These are phyloP conservation scores for Aspergillus indologenus DNA, from an alignment of 495 filamentous ascomycete genomes.

Conservation along the genomic window DNA sequence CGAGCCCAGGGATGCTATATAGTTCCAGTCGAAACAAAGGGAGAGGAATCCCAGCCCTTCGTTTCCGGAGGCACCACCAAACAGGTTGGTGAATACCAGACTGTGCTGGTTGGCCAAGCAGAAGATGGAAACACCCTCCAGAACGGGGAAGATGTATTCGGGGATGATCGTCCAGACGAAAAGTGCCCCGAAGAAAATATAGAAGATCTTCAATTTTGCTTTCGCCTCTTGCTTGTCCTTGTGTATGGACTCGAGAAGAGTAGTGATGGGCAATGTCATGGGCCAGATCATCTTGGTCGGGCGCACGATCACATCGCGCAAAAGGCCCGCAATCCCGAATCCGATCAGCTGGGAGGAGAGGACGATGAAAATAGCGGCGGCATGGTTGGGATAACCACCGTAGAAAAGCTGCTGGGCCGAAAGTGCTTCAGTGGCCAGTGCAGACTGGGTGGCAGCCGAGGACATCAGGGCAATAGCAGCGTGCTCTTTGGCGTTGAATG, in stretches of 20 bases:
- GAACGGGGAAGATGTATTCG: constrained; percentile 7
- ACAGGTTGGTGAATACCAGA: constrained; percentile 4
- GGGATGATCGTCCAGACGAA: constrained; percentile 6
- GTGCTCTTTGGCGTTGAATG: constrained; percentile 4
- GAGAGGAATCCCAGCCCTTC: constrained; percentile 3
- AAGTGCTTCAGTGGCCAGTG: constrained; percentile 2
- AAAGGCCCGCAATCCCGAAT: constrained; percentile 3
- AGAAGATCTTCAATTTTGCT: not conserved
- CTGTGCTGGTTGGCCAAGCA: constrained; percentile 6
- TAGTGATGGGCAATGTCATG: constrained; percentile 2
- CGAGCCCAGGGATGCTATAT: constrained; percentile 3
- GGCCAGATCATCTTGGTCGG: constrained; percentile 8
- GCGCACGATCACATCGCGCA: constrained; percentile 4
- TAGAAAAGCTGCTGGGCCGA: constrained; percentile 6
- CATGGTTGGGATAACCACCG: constrained; percentile 4
- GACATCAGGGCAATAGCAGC: constrained; percentile 3
- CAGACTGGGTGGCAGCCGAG: constrained; percentile 2
- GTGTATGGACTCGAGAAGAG: constrained; percentile 4
- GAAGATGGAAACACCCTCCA: constrained; percentile 5
- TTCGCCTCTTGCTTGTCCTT: constrained; percentile 1
- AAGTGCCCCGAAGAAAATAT: constrained; percentile 1
- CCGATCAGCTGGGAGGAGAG: constrained; percentile 4
- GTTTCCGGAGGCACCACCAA: constrained; percentile 3
- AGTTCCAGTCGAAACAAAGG: constrained; percentile 3
- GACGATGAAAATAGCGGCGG: constrained; percentile 2